phyloP scores from a whole-genome alignment of 1,139 yeast genomes.

The Blastobotrys persicus region DNA sequence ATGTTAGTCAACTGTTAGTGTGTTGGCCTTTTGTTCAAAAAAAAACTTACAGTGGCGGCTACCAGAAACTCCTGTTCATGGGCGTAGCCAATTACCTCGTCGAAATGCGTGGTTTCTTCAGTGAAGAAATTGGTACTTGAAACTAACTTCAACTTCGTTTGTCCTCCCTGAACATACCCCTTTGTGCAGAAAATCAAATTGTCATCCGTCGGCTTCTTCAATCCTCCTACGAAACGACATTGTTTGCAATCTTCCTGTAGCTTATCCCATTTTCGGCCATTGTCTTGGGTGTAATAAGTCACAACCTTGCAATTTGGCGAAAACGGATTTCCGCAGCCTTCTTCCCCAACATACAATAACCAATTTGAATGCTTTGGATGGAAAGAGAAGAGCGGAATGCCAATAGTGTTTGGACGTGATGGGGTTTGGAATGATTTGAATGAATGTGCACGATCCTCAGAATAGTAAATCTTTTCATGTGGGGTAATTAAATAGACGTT shows the following conservation, averaged over 20 bases:
- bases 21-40: neutral
- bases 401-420: slow-evolving; percentile 38
- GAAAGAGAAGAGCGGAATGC: slow-evolving; percentile 50
- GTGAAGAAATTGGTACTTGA: slow-evolving; percentile 56
- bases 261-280: slow-evolving; percentile 54
- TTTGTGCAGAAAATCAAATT: slow-evolving; percentile 64
- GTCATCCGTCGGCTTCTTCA: slow-evolving; percentile 40
- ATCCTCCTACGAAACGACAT: slow-evolving; percentile 70
- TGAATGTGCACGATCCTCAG: slow-evolving; percentile 65
- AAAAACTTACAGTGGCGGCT: slow-evolving; percentile 55
- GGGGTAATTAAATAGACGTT: slow-evolving; percentile 60
- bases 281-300: slow-evolving; percentile 56
- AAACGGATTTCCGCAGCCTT: slow-evolving; percentile 50
- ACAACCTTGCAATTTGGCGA: slow-evolving; percentile 50
- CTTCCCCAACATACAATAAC: slow-evolving; percentile 69
- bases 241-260: slow-evolving; percentile 50
- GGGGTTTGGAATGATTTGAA: slow-evolving; percentile 55
- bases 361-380: slow-evolving; percentile 54
- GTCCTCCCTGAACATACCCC: slow-evolving; percentile 33
- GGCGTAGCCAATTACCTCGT: slow-evolving; percentile 63
- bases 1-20: slow-evolving; percentile 4
- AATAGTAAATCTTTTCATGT: slow-evolving; percentile 50
- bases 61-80: slow-evolving; percentile 64
- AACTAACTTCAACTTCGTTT: slow-evolving; percentile 39
- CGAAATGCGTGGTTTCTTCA: slow-evolving; percentile 42